Evolutionary conservation across 2,329 filamentous ascomycete genomes (phyloP), one percentile per base, ranked within the genome.

Genomic region (Fusarium coffeatum): DNA sequence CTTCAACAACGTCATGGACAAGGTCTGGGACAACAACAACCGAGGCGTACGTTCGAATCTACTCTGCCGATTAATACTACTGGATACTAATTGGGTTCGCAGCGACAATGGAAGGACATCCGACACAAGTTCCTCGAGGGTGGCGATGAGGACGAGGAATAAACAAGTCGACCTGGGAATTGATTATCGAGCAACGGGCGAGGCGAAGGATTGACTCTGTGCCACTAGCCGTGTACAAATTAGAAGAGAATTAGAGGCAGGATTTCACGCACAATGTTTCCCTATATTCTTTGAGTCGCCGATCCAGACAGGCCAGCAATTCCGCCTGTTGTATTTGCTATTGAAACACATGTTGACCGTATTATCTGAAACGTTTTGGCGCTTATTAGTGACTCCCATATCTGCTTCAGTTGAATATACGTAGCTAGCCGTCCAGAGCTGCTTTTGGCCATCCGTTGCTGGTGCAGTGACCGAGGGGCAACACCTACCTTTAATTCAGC

Each of bases 71-170:
- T 37, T 22, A 22, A 28, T 45, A 30, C 48, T 50, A 48, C 30
- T 41, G 50, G 53, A 51, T 72, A 70, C 79, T 81, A 74, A 80
- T 20, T 70, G 12, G 43, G 23, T 55, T 51, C 23, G 30, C 72
- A 98, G 95, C 93, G 95, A 79, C 95, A 98, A 97, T 98, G 96
- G 96, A 98, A 98, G 89, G 96, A 99, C 82, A 98, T 99, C 86
- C 95, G 97, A 85, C 85, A 90, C 82, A 91, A 88, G 83, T 99
- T 97, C 83, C 82, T 97, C 77, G 84, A 92, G 83, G 86, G 86
- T 64, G 88, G 85, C 59, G 90, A 92, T 72, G 81, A 83, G 74
- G 77, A 75, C 63, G 73, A 70, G 66, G 67, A 72, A 73, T 66
- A 72, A 57, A 63, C 54, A 49, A 59, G 55, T 51, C 55, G 55